Base-by-base conservation (phyloP, 1,284 basidiomycete genomes). In the Sanguinoderma infundibulare region DNA sequence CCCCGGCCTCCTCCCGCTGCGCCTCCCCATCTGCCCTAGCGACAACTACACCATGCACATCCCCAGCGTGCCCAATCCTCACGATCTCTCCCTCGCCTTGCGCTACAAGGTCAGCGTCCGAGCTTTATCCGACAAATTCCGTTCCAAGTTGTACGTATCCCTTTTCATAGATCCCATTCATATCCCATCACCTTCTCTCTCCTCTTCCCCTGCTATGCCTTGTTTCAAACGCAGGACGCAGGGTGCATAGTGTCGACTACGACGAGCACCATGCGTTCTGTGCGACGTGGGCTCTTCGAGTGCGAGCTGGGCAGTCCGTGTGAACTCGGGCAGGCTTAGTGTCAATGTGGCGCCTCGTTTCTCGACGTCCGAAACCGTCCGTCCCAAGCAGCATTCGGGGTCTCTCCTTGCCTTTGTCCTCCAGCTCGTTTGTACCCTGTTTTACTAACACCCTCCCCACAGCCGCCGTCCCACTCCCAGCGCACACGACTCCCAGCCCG, bases 131-230 rank as follows among this genome's bases (percentile, higher is more conserved):
- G 57, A 55, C 51, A 59, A 57, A 52, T 61, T 66, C 28, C 64
- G 64, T 14, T 57, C 59, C 40, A 66, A 63, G 42, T 59, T 66
- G 64, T 66, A 34, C 59, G 61, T 55, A n/a, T 60, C 30, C 28
- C 3, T 52, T 53, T 38, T 38, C 20, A 26, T 28, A 15, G 20
- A 35, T 22, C 39, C 12, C 7, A 28, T 46, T 51, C 34, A 8
- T 32, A 38, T 38, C 32, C 3, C 26, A 35, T 20, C 22, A 7
- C 22, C 26, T n/a, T 12, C 17, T 34, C 44, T 30, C 5, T 24
- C 26, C 38, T 15, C 20, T 34, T 17, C 44, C 17, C 15, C 39
- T 10, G 8, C 34, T 3, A 24, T 28, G 3, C 26, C 20, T 9
- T 1, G 5, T 28, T n/a, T 20, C 17, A 6, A 3, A 15, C 26